Conservation (phyloP, 75 land plant species). For the Cupressus sempervirens region DNA sequence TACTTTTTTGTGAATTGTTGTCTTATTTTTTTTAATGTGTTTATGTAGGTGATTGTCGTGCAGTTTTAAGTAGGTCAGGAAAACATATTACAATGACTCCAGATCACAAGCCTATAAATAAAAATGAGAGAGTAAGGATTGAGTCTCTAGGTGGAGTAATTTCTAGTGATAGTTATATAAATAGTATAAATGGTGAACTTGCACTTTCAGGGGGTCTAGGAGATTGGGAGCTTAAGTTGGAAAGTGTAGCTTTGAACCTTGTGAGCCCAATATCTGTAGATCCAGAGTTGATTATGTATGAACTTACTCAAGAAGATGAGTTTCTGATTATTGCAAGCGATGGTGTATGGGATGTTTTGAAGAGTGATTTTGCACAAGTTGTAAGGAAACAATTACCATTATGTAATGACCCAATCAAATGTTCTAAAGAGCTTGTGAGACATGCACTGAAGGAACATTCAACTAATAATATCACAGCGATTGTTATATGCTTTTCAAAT, state of each 20-base stretch:
- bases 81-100: conserved; percentile 8
- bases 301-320: conserved; percentile 56
- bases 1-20: too few species aligned
- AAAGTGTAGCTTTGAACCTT: conserved; percentile 28
- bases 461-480: conserved; percentile 39
- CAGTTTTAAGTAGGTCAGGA: conserved; percentile 6
- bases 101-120: conserved; percentile 7
- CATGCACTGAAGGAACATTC: conserved; percentile 39
- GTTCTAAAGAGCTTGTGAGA: conserved; percentile 36
- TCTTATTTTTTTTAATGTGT: too few species aligned
- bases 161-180: not conserved
- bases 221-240: conserved; percentile 75
- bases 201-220: conserved; percentile 89
- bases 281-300: conserved; percentile 40
- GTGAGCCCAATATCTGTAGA: conserved; percentile 56
- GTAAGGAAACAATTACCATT: conserved; percentile 40
- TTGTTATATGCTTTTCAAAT: conserved; percentile 34
- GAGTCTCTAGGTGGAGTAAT: conserved; percentile 10
- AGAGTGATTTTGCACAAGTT: conserved; percentile 58
- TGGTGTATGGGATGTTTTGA: conserved; percentile 58
- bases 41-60: conserved; percentile 21
- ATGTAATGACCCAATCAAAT: conserved; percentile 52
- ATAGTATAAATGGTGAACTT: conserved; percentile 17
- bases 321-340: conserved; percentile 56
- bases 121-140: conserved; percentile 13